Base-by-base conservation (phyloP, 208 protist genomes). In the Angomonas deanei region DNA sequence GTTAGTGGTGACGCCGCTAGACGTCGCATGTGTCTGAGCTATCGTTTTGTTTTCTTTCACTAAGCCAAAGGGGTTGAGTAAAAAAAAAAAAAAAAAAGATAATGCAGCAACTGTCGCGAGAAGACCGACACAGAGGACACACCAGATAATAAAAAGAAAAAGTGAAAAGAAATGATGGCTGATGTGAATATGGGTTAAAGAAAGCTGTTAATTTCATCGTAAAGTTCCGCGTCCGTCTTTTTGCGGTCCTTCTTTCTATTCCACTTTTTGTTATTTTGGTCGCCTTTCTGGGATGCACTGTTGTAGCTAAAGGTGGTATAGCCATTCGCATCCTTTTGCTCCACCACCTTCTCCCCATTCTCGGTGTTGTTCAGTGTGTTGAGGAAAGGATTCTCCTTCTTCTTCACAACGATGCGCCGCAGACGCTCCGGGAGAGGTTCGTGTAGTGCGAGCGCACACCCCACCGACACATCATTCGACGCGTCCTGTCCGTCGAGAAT, bases 401-500 rank as follows among this genome's bases (percentile, higher is more conserved):
- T 19, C 15, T 50, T 56, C 36, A 46, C 59, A 47, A 66, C 61
- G 1, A 86, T 36, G 19, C 64, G 79, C 23, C 21, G n/a, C 2
- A 58, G 15, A 17, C 33, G 19, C 53, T 58, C 53, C 1, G 85
- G 78, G 13, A 83, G 74, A 2, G 61, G 59, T 21, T 80, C 58
- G 23, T 50, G 36, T 49, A 94, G 67, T 1, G 50, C 42, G 1
- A 89, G 55, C 0, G 56, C 66, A 8, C 64, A 69, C 15, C 88
- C 82, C 11, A 91, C 72, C 32, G 76, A 54, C 24, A 75, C 81
- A 21, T 82, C 56, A 28, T 26, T 26, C 49, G 47, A 66, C 32
- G 85, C 82, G 24, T 75, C 65, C 48, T 90, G 72, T 11, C 88
- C 85, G 49, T 94, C 85, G n/a, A 94, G 69, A n/a, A 84, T 53